Percentiles rank a stretch among this genome's conserved stretches.
Conservation (phyloP, 75 land plant species). For the Adiantum capillusveneris region DNA sequence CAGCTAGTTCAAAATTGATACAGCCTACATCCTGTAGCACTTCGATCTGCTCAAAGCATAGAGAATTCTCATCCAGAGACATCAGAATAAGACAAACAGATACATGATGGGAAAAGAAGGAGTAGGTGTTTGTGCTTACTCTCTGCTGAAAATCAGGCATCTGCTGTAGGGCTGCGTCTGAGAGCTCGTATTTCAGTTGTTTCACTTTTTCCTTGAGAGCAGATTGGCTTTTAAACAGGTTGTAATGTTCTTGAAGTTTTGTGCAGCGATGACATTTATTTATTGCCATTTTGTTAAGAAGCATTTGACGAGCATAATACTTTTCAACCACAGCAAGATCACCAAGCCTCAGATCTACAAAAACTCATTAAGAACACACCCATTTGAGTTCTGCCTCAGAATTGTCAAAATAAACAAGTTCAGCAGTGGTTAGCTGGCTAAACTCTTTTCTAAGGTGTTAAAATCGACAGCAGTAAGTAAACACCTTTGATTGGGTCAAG, state of each 20-base stretch:
- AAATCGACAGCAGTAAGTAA: too few relatives aligned
- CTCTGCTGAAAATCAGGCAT: slow-evolving; percentile 98
- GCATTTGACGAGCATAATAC: slow-evolving; percentile 41
- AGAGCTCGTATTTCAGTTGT: slow-evolving; percentile 67
- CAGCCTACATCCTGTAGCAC: slow-evolving; percentile 84
- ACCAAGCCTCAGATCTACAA: slow-evolving; percentile 76
- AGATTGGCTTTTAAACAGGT: slow-evolving; percentile 41
- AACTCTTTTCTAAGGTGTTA: too few relatives aligned
- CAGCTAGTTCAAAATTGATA: slow-evolving; percentile 79
- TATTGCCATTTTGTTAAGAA: slow-evolving; percentile 58
- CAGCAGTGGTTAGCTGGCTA: too few relatives aligned
- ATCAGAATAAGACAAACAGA: too few relatives aligned
- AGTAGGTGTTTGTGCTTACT: slow-evolving; percentile 26
- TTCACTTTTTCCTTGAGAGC: slow-evolving; percentile 63
- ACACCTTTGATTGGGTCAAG: slow-evolving; percentile 85
- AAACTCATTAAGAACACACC: too few relatives aligned
- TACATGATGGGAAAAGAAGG: too few relatives aligned
- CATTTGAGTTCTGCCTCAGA: neutral
- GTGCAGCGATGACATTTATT: slow-evolving; percentile 84
- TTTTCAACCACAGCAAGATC: slow-evolving; percentile 53
- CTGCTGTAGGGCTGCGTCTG: slow-evolving; percentile 89
- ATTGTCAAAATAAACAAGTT: too few relatives aligned
- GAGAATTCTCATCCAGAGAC: too few relatives aligned
- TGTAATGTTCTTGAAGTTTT: slow-evolving; percentile 69
- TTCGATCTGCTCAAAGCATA: slow-evolving; percentile 72